Evolutionary conservation across 2,329 filamentous ascomycete genomes (phyloP), one percentile per base, ranked within the genome.

Genomic region (Amauroascus verrucosus): DNA sequence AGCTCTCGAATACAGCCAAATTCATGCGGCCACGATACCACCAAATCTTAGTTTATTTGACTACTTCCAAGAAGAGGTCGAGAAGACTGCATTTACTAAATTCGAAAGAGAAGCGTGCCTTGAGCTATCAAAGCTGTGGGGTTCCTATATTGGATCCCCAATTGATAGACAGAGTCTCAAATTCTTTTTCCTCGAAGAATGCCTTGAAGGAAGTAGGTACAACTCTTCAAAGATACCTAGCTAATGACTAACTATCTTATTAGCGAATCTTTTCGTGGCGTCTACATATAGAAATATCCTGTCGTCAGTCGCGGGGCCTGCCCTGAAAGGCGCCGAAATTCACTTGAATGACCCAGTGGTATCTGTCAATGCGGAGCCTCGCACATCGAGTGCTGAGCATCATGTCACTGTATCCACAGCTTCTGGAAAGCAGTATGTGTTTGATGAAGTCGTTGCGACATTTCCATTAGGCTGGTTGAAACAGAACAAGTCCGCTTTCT

Each of bases 141-240:
- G 81, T 35, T 75, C 77, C 0, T 84, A 84, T 63, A 77, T 84
- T 7, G 82, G 82, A 6, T 79, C 78, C 55, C 72, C 77, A 0
- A 71, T 82, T 28, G 75, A 79, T 59, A 73, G 67, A 43, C 81
- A 84, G 63, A 83, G 79, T 60, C 64, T 85, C 56, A 80, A 76
- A 60, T 84, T 80, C 64, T 83, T 83, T 61, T 82, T 78, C 71
- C 68, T 85, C 26, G 82, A 85, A 61, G 80, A 84, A 62, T 83
- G 79, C 54, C 78, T 84, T 47, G 81, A 83, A 60, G 81, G 81
- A 16, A 72, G 75, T 73, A 64, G 57, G 70, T 64, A 14, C 44
- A 16, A 16, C 30, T 11, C 41, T 37, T 24, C 35, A 2, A 28
- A 4, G 14, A 50, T 26, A n/a, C 20, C 5, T 24, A 28, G n/a